Percentiles rank a stretch among this genome's conserved stretches.
phyloP scores from a whole-genome alignment of 2,329 filamentous ascomycete genomes.

The Fusarium sp. region DNA sequence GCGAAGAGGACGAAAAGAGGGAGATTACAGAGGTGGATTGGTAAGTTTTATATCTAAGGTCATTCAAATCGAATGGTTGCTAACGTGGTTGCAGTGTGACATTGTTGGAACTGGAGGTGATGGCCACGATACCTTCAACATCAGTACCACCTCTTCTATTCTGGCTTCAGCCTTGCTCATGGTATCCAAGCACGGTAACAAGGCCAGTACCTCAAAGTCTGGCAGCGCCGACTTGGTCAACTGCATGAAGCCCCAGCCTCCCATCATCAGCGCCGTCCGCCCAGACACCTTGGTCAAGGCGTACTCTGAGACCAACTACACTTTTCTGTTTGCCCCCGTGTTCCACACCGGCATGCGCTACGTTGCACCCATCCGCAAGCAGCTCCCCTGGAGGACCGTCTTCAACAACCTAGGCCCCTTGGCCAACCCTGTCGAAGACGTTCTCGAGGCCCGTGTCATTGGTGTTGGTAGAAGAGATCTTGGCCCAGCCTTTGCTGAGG shows the following conservation, averaged over 20 bases:
- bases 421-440: constrained; percentile 88
- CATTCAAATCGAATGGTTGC: background rate
- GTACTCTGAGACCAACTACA: constrained; percentile 88
- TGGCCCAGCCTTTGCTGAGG: constrained; percentile 90
- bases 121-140: constrained; percentile 97
- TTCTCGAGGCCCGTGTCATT: constrained; percentile 91
- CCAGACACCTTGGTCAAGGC: constrained; percentile 79
- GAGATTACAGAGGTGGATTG: constrained; percentile 85
- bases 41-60: constrained; percentile 64
- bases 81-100: constrained; percentile 71
- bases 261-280: constrained; percentile 80
- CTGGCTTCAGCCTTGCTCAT: constrained; percentile 88
- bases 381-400: constrained; percentile 94
- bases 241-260: constrained; percentile 79
- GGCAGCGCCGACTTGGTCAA: constrained; percentile 93
- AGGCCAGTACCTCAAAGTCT: constrained; percentile 93
- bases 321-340: constrained; percentile 94
- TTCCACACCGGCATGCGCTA: constrained; percentile 97
- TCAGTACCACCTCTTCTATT: constrained; percentile 95
- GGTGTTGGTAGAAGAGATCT: constrained; percentile 91
- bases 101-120: constrained; percentile 98
- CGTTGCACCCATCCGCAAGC: constrained; percentile 86
- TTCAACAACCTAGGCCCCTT: constrained; percentile 97
- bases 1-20: constrained; percentile 74
- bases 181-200: constrained; percentile 96